Conservation (phyloP, 176 grass and related monocot species). For the Lolium perenne region DNA sequence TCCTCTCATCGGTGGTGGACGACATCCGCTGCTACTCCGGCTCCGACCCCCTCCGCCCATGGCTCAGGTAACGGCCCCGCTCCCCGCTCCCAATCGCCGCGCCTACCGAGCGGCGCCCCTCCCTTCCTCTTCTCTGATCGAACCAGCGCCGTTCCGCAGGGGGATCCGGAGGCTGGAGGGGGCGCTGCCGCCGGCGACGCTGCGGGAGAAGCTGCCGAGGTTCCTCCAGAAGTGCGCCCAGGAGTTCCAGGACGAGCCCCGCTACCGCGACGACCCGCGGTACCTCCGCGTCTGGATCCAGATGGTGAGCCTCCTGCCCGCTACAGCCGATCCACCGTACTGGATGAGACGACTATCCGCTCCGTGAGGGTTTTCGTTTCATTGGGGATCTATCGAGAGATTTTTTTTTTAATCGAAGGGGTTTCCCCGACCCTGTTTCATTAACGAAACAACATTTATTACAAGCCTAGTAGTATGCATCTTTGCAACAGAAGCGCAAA, state of each 20-base stretch:
- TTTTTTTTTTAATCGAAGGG: too few relatives aligned
- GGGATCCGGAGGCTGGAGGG: constrained; percentile 68
- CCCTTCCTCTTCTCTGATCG: background rate
- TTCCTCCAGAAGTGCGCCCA: constrained; percentile 95
- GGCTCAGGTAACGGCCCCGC: constrained; percentile 59
- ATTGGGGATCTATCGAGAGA: background rate
- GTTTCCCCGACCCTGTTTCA: too few relatives aligned
- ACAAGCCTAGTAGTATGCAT: too few relatives aligned
- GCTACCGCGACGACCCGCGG: constrained; percentile 68
- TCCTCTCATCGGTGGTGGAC: constrained; percentile 65
- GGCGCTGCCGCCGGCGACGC: constrained; percentile 50
- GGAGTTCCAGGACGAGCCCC: constrained; percentile 68
- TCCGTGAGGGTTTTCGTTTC: background rate
- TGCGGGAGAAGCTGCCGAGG: constrained; percentile 80
- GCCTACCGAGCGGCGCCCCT: background rate
- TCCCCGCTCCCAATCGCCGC: background rate
- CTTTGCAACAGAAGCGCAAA: too few relatives aligned
- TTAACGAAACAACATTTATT: too few relatives aligned
- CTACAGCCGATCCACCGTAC: background rate
- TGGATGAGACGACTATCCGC: background rate
- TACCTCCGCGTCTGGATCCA: constrained; percentile 92
- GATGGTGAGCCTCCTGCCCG: constrained; percentile 46
- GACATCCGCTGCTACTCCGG: constrained; percentile 75
- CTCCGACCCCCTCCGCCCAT: constrained; percentile 80
- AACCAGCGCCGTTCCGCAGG: constrained; percentile 23